A percentile compares a stretch with the other conserved stretches of the same genome.
phyloP scores from a whole-genome alignment of 208 protist species.

The Kentomonas sorsogonicus region DNA sequence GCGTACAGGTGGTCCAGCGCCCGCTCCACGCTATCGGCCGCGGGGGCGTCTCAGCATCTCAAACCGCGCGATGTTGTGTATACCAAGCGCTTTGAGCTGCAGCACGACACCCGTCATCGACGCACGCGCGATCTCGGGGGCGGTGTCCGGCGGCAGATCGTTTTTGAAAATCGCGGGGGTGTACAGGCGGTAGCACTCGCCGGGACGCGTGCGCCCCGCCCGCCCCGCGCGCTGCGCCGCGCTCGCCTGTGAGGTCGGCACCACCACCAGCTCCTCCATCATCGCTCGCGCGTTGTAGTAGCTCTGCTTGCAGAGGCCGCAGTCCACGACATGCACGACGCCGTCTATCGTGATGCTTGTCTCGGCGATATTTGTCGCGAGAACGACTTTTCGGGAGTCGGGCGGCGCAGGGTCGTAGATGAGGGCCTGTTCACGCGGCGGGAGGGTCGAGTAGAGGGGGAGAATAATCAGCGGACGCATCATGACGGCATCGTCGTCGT shows the following conservation, averaged over 20 bases:
- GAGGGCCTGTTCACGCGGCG: constrained; percentile 95
- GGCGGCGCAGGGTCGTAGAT: constrained; percentile 97
- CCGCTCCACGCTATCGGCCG: constrained; percentile 94
- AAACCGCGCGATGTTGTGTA: constrained; percentile 96
- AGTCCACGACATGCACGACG: constrained; percentile 98
- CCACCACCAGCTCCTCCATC: constrained; percentile 95
- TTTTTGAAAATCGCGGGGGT: constrained; percentile 93
- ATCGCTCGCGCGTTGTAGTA: constrained; percentile 95
- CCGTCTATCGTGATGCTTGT: constrained; percentile 99
- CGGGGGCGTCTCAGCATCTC: constrained; percentile 98
- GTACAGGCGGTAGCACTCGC: constrained; percentile 96
- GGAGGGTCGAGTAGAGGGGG: constrained; percentile 97
- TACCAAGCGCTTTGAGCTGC: constrained; percentile 95
- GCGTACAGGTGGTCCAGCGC: constrained; percentile 97
- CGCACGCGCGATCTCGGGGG: constrained; percentile 96
- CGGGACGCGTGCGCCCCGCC: constrained; percentile 92
- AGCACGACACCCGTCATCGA: constrained; percentile 96
- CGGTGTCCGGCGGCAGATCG: constrained; percentile 89
- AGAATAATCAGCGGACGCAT: constrained; percentile 92
- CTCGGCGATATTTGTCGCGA: constrained; percentile 99
- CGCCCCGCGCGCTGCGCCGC: constrained; percentile 94
- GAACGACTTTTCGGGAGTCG: constrained; percentile 92
- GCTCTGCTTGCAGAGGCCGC: constrained; percentile 97
- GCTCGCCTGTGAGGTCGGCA: constrained; percentile 95
- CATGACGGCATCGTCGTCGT: too few relatives aligned